Percentiles rank a stretch among this genome's conserved stretches.
phyloP scores from a whole-genome alignment of 2,329 filamentous ascomycete species.

The Arthrobotrys conoides region DNA sequence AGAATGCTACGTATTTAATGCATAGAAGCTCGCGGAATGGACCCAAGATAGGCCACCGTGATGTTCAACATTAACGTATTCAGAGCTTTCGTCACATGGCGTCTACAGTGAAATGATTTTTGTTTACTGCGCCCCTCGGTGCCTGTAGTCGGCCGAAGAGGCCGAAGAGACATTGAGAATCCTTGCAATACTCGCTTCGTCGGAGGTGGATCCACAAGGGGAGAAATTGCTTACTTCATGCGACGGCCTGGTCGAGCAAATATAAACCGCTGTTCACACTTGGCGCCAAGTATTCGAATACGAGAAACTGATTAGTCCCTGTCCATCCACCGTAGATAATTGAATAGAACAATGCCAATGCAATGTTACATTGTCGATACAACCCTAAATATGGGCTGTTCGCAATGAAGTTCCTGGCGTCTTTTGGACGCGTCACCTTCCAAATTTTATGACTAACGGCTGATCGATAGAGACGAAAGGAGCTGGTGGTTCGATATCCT shows the following conservation, averaged over 20 bases:
- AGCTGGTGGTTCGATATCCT: slow-evolving; percentile 8
- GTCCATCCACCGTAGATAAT: background rate
- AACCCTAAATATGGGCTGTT: slow-evolving; percentile 14
- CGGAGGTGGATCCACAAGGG: slow-evolving; percentile 14
- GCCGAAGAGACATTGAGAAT: background rate
- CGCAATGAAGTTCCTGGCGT: background rate
- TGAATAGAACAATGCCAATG: slow-evolving; percentile 3
- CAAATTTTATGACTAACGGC: slow-evolving; percentile 14
- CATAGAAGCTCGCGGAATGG: slow-evolving; percentile 1
- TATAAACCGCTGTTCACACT: background rate
- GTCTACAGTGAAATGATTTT: slow-evolving; percentile 1
- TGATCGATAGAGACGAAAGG: background rate
- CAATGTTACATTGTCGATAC: slow-evolving; percentile 28
- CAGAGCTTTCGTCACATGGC: background rate
- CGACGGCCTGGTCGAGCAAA: background rate
- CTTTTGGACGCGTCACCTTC: slow-evolving; percentile 25
- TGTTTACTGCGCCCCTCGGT: slow-evolving; percentile 23
- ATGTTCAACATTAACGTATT: background rate
- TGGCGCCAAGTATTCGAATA: slow-evolving; percentile 26
- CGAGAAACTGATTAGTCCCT: background rate
- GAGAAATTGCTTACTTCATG: background rate
- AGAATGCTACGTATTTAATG: background rate
- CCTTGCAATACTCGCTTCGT: slow-evolving; percentile 25
- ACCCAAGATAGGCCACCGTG: background rate
- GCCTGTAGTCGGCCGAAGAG: background rate